Percentiles rank a stretch among this genome's conserved stretches.
These are phyloP conservation scores for Solanum piurae DNA, from an alignment of 257 asterid species.

Conservation along the genomic window DNA sequence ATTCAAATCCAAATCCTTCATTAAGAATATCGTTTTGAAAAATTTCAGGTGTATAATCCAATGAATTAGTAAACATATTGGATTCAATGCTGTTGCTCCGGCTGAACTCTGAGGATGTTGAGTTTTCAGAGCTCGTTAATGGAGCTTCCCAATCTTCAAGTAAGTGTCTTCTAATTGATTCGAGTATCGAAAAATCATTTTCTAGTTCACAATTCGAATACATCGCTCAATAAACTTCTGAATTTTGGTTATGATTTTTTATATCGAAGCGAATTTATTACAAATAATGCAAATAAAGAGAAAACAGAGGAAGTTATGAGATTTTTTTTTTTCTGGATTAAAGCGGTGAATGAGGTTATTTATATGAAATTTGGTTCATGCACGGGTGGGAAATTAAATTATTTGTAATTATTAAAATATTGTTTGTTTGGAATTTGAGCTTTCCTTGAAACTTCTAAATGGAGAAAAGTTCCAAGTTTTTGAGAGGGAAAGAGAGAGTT, in stretches of 20 bases:
- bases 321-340: background rate
- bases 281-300: background rate
- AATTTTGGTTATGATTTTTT: background rate
- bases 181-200: conserved; percentile 15
- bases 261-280: background rate
- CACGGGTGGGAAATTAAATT: background rate
- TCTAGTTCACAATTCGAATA: conserved; percentile 5
- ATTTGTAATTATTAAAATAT: background rate
- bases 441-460: background rate
- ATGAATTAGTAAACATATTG: background rate
- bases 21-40: background rate
- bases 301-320: background rate
- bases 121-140: background rate
- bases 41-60: background rate
- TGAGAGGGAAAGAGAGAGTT: background rate
- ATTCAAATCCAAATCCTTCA: background rate
- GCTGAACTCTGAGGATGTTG: background rate
- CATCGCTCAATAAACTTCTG: background rate
- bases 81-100: background rate
- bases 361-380: background rate
- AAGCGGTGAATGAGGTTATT: background rate
- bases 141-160: conserved; percentile 16
- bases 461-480: background rate
- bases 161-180: conserved; percentile 16
- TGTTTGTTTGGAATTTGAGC: background rate